Percentiles rank a stretch among this genome's conserved stretches.
phyloP scores from a whole-genome alignment of 2,329 filamentous ascomycete species.

The Monosporascus sp. region DNA sequence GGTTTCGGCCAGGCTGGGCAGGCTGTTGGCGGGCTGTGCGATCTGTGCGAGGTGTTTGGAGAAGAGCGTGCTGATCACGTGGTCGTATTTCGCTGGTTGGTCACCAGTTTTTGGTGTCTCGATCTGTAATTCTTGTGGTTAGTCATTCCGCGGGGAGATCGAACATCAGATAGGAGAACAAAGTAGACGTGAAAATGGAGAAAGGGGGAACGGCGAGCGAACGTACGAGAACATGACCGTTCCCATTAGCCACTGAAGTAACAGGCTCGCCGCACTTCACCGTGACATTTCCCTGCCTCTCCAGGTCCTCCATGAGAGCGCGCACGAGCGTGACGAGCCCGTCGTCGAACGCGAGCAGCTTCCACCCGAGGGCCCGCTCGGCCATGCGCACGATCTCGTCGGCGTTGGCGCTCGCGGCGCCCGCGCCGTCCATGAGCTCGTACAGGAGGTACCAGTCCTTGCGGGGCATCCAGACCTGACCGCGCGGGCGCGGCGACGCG shows the following conservation, averaged over 20 bases:
- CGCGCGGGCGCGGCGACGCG: neutral
- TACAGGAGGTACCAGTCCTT: conserved; percentile 15
- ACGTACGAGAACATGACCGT: conserved; percentile 38
- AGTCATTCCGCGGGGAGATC: neutral
- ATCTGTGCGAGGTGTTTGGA: conserved; percentile 38
- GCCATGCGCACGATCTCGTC: conserved; percentile 22
- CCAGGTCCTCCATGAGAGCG: conserved; percentile 47
- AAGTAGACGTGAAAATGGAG: neutral
- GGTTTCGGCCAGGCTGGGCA: conserved; percentile 47
- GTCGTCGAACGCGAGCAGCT: conserved; percentile 43
- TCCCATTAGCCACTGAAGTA: conserved; percentile 35
- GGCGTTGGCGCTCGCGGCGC: conserved; percentile 8
- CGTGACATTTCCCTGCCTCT: conserved; percentile 51
- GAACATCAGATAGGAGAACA: too few relatives aligned
- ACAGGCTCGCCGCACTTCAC: conserved; percentile 49
- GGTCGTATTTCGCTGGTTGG: conserved; percentile 37
- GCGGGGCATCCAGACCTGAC: conserved; percentile 4
- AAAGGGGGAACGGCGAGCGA: neutral
- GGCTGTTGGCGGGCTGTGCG: conserved; percentile 25
- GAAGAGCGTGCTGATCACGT: conserved; percentile 61
- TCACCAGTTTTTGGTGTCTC: conserved; percentile 23
- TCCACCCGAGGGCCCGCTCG: conserved; percentile 21
- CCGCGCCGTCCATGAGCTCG: conserved; percentile 16
- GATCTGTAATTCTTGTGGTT: conserved; percentile 15
- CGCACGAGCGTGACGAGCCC: conserved; percentile 61